Evolutionary conservation across 352 stramenopile genomes (phyloP), one percentile per base, ranked within the genome.

Genomic region (Phytophthora nicotianae): DNA sequence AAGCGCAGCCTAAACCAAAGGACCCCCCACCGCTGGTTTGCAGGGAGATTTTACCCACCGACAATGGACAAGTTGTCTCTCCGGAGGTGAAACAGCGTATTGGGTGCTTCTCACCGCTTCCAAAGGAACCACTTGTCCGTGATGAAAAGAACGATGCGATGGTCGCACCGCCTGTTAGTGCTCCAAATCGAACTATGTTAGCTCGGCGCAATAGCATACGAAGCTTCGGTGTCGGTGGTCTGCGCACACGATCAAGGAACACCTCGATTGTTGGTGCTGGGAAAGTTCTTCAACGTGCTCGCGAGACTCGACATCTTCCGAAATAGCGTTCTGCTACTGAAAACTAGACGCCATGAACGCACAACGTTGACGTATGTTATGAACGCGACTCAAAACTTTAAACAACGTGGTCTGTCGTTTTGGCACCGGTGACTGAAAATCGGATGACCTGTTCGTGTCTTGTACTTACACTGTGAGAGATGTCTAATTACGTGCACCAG

Each of bases 1-100:
- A 83, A 4, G 68, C 61, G 1, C 53, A 77, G 13, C 69, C 71
- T 16, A 68, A 56, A 21, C 82, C 82, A 0, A 77, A 81, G 10
- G 75, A 89, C 11, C 81, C 81, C 9, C 72, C 84, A 23, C 65
- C 72, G 6, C 58, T 89, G 6, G 73, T 79, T 32, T 93, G 82
- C 55, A 62, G 64, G 13, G 76, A 91, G 56, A 78, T 91, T 17
- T 68, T 75, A 14, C 74, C 86, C 6, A 83, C 79, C 0, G 82
- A 91, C 46, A 76, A 79, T 32, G 83, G 64, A 21, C 70, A 88
- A 43, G 65, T 69, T 5, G 71, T 91, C 9, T 71, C 79, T 4
- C 37, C 66, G 27, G 70, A 75, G 4, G 54, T 91, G 19, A 79
- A 78, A 45, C 67, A 88, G 40, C 71, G 68, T n/a, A 83, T 91